Percentiles rank a stretch among this genome's conserved stretches.
Conservation (phyloP, 1,139 yeast species). For the Debaryomycetaceae sp. region DNA sequence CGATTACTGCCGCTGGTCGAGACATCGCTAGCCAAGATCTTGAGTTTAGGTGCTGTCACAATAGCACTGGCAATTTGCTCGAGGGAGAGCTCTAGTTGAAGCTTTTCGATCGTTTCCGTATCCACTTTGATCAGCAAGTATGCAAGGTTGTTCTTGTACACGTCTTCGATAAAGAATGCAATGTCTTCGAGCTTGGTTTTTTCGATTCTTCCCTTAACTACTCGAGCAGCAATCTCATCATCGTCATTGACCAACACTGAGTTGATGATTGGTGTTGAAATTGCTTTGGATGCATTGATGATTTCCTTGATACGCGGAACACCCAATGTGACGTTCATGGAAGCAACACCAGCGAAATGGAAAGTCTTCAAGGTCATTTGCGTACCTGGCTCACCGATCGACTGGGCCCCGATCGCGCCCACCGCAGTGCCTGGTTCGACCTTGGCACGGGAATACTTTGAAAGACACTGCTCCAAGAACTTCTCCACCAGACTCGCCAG, state of each 20-base stretch:
- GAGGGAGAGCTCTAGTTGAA: constrained; percentile 79
- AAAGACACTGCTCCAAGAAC: constrained; percentile 68
- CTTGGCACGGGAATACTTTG: constrained; percentile 78
- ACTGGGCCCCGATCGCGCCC: constrained; percentile 98
- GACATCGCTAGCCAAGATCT: constrained; percentile 66
- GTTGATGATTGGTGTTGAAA: constrained; percentile 94
- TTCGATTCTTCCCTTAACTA: constrained; percentile 94
- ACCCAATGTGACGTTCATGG: constrained; percentile 97
- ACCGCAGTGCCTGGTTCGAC: constrained; percentile 99
- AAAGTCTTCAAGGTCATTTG: constrained; percentile 98
- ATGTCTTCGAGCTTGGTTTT: constrained; percentile 83
- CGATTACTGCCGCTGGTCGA: constrained; percentile 55
- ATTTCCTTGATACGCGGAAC: constrained; percentile 99
- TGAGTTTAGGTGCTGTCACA: constrained; percentile 76
- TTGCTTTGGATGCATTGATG: constrained; percentile 90
- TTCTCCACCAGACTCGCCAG: constrained; percentile 48
- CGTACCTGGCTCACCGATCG: constrained; percentile 99
- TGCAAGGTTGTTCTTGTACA: constrained; percentile 72
- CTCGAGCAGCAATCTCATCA: constrained; percentile 97
- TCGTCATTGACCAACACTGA: constrained; percentile 87
- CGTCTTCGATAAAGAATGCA: constrained; percentile 86
- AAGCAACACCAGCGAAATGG: constrained; percentile 99
- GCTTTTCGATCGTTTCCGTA: constrained; percentile 70
- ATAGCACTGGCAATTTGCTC: constrained; percentile 84
- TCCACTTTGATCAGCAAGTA: constrained; percentile 77